Percentiles rank a stretch among this genome's conserved stretches.
Evolutionary conservation across 2,329 filamentous ascomycete genomes (phyloP).

Genomic region (Microcyclosporella mali): DNA sequence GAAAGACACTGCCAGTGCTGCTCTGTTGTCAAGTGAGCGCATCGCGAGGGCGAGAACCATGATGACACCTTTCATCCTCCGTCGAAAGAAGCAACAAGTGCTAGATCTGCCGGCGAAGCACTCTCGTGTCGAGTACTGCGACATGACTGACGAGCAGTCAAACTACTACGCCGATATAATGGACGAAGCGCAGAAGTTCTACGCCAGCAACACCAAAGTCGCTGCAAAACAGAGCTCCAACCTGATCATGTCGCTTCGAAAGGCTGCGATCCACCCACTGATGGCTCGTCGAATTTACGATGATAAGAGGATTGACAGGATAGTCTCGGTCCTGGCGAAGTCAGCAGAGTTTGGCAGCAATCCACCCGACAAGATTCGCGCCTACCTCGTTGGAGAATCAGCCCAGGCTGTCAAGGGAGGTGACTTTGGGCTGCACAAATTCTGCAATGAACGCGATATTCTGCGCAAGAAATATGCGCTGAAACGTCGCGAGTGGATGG

Average conservation of each 20-base stretch:
- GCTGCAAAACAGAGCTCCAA: slow-evolving; percentile 22
- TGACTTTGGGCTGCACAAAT: slow-evolving; percentile 58
- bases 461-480: slow-evolving; percentile 51
- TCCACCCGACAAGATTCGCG: slow-evolving; percentile 34
- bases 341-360: slow-evolving; percentile 31
- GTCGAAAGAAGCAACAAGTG: slow-evolving; percentile 86
- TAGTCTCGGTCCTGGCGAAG: slow-evolving; percentile 41
- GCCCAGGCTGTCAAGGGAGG: slow-evolving; percentile 67
- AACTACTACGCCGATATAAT: slow-evolving; percentile 68
- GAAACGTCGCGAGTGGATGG: slow-evolving; percentile 59
- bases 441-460: slow-evolving; percentile 51
- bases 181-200: slow-evolving; percentile 53
- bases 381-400: slow-evolving; percentile 65
- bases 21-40: slow-evolving; percentile 78
- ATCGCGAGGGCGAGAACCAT: slow-evolving; percentile 84
- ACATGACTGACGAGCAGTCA: slow-evolving; percentile 66
- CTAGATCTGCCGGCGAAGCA: slow-evolving; percentile 74
- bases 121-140: slow-evolving; percentile 71
- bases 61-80: slow-evolving; percentile 88
- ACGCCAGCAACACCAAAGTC: slow-evolving; percentile 52
- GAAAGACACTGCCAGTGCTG: slow-evolving; percentile 67
- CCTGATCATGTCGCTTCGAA: slow-evolving; percentile 77
- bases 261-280: slow-evolving; percentile 85
- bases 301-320: slow-evolving; percentile 67
- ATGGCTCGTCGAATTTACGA: slow-evolving; percentile 78